These are phyloP conservation scores for Calendula officinalis DNA, from an alignment of 129 eudicot genomes.

Conservation along the genomic window DNA sequence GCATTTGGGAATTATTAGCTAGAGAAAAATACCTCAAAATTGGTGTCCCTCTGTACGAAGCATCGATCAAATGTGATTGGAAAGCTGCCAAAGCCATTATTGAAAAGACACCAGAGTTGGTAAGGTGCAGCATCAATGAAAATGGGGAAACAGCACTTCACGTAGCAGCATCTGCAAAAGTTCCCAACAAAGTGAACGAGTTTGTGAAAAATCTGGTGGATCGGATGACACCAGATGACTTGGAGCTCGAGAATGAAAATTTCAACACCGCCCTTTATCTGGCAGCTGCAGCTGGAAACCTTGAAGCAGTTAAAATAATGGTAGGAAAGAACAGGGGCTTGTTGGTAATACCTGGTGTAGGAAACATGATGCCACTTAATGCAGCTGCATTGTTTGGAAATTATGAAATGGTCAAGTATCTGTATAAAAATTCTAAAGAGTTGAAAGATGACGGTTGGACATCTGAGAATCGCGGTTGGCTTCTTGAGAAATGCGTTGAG, in stretches of 20 bases:
- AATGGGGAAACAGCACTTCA: slow-evolving; percentile 50
- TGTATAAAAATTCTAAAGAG: slow-evolving; percentile 17
- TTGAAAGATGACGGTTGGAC: slow-evolving; percentile 27
- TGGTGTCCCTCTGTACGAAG: slow-evolving; percentile 32
- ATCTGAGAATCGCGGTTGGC: slow-evolving; percentile 19
- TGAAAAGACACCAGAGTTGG: not conserved
- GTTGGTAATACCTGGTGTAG: slow-evolving; percentile 19
- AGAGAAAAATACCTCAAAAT: slow-evolving; percentile 11
- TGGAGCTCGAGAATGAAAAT: slow-evolving; percentile 31
- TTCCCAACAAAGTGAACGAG: slow-evolving; percentile 1
- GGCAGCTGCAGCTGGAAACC: slow-evolving; percentile 39
- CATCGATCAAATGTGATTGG: slow-evolving; percentile 42
- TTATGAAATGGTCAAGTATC: slow-evolving; percentile 29
- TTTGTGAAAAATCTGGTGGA: slow-evolving; percentile 39
- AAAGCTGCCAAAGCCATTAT: slow-evolving; percentile 31
- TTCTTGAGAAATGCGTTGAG: slow-evolving; percentile 32
- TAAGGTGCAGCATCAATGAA: slow-evolving; percentile 30
- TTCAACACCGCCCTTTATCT: slow-evolving; percentile 40
- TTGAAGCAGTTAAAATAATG: slow-evolving; percentile 28
- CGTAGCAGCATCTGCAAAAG: slow-evolving; percentile 41
- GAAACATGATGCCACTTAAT: slow-evolving; percentile 27
- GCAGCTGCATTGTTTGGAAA: slow-evolving; percentile 44
- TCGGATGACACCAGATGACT: slow-evolving; percentile 24
- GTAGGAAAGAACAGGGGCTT: slow-evolving; percentile 12
- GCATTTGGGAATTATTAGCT: not conserved